Conservation (phyloP, 1,284 basidiomycete genomes). For the Puccinia hordei region DNA sequence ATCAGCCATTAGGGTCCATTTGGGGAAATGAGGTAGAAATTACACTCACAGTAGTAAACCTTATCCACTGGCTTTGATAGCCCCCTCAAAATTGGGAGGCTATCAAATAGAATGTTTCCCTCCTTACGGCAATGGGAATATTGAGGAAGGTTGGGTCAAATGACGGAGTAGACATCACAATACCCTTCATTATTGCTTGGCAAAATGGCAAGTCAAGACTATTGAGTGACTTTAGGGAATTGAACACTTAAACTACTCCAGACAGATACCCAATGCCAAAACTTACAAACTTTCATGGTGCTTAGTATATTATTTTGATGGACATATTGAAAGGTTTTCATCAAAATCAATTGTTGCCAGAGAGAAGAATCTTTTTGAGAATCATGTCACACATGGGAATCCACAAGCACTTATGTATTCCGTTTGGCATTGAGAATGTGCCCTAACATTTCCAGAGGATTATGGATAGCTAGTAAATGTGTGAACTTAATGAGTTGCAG, state of each 20-base stretch:
- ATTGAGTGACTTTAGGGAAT: neutral
- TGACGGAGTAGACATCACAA: neutral
- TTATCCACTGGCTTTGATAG: no score
- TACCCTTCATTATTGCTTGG: constrained; percentile 16
- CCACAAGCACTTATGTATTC: constrained; percentile 1
- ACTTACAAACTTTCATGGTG: neutral
- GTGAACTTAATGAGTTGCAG: neutral
- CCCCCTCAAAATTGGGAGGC: no score
- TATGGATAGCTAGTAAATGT: neutral
- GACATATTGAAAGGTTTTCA: constrained; percentile 9
- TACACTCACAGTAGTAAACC: no score
- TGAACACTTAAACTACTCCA: neutral
- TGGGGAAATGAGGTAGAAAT: no score
- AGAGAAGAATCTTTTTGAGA: neutral
- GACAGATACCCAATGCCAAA: constrained; percentile 8
- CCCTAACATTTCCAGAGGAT: constrained; percentile 29
- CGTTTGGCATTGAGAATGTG: constrained; percentile 22
- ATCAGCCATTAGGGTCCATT: no score
- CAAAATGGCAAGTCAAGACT: neutral
- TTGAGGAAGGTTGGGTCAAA: neutral
- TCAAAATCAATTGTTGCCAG: neutral
- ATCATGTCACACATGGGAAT: neutral
- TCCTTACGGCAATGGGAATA: neutral
- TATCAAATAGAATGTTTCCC: no score
- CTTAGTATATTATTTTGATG: neutral